These are phyloP conservation scores for Penicillium sp. DNA, from an alignment of 2,329 filamentous ascomycete species.

Conservation along the genomic window DNA sequence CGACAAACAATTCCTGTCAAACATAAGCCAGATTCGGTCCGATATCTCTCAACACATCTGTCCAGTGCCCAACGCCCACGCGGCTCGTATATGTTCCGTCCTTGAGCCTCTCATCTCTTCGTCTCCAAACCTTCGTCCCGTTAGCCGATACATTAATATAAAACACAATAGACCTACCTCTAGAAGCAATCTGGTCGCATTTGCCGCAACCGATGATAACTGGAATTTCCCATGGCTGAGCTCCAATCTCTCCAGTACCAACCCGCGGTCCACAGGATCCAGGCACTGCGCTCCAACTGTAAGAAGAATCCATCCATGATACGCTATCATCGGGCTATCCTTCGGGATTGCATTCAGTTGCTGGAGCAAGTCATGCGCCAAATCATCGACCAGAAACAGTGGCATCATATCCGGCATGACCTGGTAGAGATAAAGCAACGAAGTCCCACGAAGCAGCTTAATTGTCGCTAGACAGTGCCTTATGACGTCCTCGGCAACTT, in stretches of 20 bases:
- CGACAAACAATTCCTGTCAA: not conserved
- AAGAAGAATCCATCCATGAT: slow-evolving; percentile 3
- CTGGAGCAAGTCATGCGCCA: not conserved
- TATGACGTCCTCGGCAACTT: not conserved
- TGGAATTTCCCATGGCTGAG: not conserved
- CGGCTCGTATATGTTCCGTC: not conserved
- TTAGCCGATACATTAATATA: not conserved
- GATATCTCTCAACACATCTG: slow-evolving; percentile 3
- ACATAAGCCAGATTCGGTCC: slow-evolving; percentile 2
- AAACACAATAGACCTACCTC: not conserved
- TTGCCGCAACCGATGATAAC: not conserved
- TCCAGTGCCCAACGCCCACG: not conserved
- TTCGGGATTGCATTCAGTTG: not conserved
- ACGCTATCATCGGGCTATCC: slow-evolving; percentile 1
- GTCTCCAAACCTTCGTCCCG: slow-evolving; percentile 3
- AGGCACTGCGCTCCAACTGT: slow-evolving; percentile 1
- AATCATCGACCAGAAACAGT: not conserved
- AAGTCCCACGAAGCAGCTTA: not conserved
- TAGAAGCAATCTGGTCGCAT: slow-evolving; percentile 1
- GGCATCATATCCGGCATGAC: slow-evolving; percentile 3
- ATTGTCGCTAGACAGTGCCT: slow-evolving; percentile 2
- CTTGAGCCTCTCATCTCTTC: not conserved
- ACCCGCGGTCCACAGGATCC: not conserved
- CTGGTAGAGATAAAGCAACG: slow-evolving; percentile 1
- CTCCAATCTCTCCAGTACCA: not conserved